Evolutionary conservation across 805 yeast species (phyloP), one percentile per base, ranked within the genome.

Genomic region (Teunomyces gatunensis): DNA sequence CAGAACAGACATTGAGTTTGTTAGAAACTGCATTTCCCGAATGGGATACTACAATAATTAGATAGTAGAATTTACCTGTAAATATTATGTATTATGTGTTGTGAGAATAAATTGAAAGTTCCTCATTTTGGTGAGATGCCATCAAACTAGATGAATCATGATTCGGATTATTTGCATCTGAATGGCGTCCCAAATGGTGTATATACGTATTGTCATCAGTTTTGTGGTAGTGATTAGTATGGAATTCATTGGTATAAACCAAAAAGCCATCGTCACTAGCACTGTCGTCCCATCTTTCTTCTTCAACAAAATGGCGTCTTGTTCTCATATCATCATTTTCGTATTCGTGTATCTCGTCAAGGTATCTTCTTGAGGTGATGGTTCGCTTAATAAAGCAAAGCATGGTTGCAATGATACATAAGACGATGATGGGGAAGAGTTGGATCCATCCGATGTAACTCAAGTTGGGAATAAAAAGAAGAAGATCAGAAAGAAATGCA

Each of bases 391-490:
- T 75, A 45, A 87, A 75, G 62, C 96, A 89, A 15, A 87, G 65
- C 53, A 84, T 61, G 1, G 89, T 77, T 1, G 89, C 83, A 25
- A 81, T 74, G 1, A 84, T 52, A 0, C 92, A 85, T 40, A 84
- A 73, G 28, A 84, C 63, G 1, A 85, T 78, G 0, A 94, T 80
- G 1, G 92, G 79, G 0, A 81, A 81, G 21, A 91, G 68, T 49
- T 87, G 78, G 44, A 86, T 69, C 97, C 97, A 92, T 21, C 96
- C 96, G 39, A 85, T 78, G 83, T 89, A 90, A 46, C 81, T 77
- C 46, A 92, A 68, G 59, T 83, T 81, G 2, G 91, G 87, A 1
- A 84, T 77, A 57, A 92, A 92, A 44, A 92, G 64, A 35, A 91
- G 64, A 33, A 91, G 79, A 62, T 92, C 98, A 3, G 89, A 89